Conservation (phyloP, 1,284 basidiomycete species). For the Coniferiporia sulphurascens region DNA sequence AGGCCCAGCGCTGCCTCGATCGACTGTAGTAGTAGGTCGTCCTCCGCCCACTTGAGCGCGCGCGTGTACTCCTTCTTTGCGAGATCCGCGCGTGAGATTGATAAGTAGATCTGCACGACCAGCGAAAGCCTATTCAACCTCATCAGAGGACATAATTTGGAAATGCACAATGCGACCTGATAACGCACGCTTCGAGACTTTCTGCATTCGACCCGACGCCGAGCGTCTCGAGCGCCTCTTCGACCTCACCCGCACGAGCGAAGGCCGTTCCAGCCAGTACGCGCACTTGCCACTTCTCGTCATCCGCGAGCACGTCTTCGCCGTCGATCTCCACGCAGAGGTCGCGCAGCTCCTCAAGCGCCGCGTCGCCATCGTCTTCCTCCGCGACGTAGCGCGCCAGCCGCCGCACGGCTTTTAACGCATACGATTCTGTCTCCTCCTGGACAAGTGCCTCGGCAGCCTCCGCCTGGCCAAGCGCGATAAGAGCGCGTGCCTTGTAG, state of each 20-base stretch:
- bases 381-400: slow-evolving; percentile 64
- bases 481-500: slow-evolving; percentile 80
- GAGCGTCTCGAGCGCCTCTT: slow-evolving; percentile 88
- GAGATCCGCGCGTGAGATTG: slow-evolving; percentile 78
- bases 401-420: slow-evolving; percentile 66
- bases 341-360: slow-evolving; percentile 81
- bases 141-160: background rate
- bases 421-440: slow-evolving; percentile 55
- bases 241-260: slow-evolving; percentile 74
- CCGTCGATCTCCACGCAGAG: slow-evolving; percentile 81
- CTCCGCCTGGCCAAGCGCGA: slow-evolving; percentile 66
- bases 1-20: slow-evolving; percentile 87
- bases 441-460: slow-evolving; percentile 53
- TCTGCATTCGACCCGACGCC: slow-evolving; percentile 64
- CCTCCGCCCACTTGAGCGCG: slow-evolving; percentile 82
- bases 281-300: slow-evolving; percentile 59
- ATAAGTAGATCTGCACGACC: slow-evolving; percentile 80
- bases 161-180: slow-evolving; percentile 1
- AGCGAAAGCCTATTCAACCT: slow-evolving; percentile 59
- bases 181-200: slow-evolving; percentile 80
- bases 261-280: slow-evolving; percentile 84
- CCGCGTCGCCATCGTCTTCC: slow-evolving; percentile 44
- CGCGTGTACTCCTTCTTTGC: slow-evolving; percentile 81
- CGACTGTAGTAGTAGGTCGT: slow-evolving; percentile 83
- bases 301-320: slow-evolving; percentile 58